Percentiles rank a stretch among this genome's conserved stretches.
phyloP scores from a whole-genome alignment of 805 yeast species.

The Starmerella vitae region DNA sequence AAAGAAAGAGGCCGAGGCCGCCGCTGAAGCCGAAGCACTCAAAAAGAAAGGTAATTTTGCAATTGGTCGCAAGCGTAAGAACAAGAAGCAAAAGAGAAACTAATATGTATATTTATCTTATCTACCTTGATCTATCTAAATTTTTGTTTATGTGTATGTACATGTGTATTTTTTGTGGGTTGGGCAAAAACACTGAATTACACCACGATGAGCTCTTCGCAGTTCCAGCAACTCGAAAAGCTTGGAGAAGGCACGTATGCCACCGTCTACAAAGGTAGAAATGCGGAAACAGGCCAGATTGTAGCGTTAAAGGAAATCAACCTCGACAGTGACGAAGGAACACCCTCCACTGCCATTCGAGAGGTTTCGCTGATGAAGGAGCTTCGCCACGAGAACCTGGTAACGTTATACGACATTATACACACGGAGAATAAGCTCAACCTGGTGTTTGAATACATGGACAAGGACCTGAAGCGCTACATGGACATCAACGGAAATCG shows the following conservation, averaged over 20 bases:
- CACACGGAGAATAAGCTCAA: slow-evolving; percentile 94
- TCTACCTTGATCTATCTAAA: too few relatives aligned
- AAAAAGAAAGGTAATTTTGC: slow-evolving; percentile 18
- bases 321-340: slow-evolving; percentile 92
- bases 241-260: slow-evolving; percentile 95
- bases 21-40: slow-evolving; percentile 8
- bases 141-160: not conserved
- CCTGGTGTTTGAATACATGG: slow-evolving; percentile 85
- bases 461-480: slow-evolving; percentile 81
- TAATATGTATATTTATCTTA: too few relatives aligned
- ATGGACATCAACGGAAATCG: slow-evolving; percentile 76
- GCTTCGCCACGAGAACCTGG: slow-evolving; percentile 82
- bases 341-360: slow-evolving; percentile 95
- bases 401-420: slow-evolving; percentile 84
- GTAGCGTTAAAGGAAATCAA: slow-evolving; percentile 94
- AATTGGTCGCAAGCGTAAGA: slow-evolving; percentile 27
- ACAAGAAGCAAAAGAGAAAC: slow-evolving; percentile 19
- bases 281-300: slow-evolving; percentile 69
- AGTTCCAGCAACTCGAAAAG: slow-evolving; percentile 41
- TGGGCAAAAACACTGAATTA: not conserved
- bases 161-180: not conserved
- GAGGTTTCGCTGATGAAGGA: slow-evolving; percentile 94
- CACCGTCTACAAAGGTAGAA: slow-evolving; percentile 92
- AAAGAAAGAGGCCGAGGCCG: slow-evolving; percentile 13
- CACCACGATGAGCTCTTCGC: slow-evolving; percentile 23